Percentiles rank a stretch among this genome's conserved stretches.
Evolutionary conservation across 1,284 basidiomycete species (phyloP).

Genomic region (Tilletia caries): DNA sequence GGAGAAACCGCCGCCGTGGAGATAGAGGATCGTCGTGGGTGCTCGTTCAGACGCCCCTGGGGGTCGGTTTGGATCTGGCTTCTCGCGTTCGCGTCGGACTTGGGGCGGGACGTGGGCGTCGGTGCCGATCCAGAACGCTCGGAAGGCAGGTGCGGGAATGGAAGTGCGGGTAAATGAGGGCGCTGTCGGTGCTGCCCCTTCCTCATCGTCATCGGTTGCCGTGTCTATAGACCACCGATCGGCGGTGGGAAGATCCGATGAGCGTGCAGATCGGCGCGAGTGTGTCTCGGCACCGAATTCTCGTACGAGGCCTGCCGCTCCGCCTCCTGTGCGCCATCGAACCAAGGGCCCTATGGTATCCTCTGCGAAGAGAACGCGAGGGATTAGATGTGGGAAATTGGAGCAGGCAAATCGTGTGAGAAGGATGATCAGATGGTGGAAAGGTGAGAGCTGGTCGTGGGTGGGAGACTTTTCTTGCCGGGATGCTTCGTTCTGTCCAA

Average conservation of each 20-base stretch:
- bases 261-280: not conserved
- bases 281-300: conserved; percentile 20
- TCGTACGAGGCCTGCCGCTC: conserved; percentile 19
- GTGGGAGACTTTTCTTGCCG: not conserved
- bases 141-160: conserved; percentile 22
- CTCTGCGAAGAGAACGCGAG: conserved; percentile 46
- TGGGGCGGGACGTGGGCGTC: conserved; percentile 24
- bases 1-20: conserved; percentile 52
- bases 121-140: conserved; percentile 47
- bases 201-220: conserved; percentile 11
- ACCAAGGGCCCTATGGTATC: conserved; percentile 50
- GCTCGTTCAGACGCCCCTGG: conserved; percentile 7
- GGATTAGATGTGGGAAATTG: conserved; percentile 47
- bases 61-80: not conserved
- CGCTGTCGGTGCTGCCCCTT: conserved; percentile 1
- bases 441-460: conserved; percentile 35
- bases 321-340: conserved; percentile 48
- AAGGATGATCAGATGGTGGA: conserved; percentile 45
- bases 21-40: conserved; percentile 43
- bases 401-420: conserved; percentile 43
- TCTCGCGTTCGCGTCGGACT: conserved; percentile 12
- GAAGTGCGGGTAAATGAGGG: not conserved
- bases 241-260: too few species aligned
- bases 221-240: too few species aligned
- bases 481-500: too few species aligned